Percentiles rank a stretch among this genome's conserved stretches.
These are phyloP conservation scores for Pseudozyma pruni DNA, from an alignment of 1,284 basidiomycete species.

Conservation along the genomic window DNA sequence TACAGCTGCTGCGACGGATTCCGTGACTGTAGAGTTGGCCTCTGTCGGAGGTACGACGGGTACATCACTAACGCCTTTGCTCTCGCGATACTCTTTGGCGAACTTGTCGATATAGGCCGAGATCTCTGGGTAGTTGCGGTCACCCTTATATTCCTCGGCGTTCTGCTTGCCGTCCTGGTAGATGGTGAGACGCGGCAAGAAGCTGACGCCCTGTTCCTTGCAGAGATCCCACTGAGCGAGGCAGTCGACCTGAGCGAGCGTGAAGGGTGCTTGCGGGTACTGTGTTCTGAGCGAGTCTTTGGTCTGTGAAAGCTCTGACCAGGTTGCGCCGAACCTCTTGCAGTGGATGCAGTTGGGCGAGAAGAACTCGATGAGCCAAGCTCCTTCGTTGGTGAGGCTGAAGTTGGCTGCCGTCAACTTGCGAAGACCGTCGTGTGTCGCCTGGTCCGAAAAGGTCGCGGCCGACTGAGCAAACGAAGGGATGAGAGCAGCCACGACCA, in stretches of 20 bases:
- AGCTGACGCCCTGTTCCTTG: constrained; percentile 50
- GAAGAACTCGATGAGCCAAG: constrained; percentile 66
- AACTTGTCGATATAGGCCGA: constrained; percentile 56
- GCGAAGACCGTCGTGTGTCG: constrained; percentile 47
- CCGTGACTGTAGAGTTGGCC: constrained; percentile 1
- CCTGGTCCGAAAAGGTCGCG: constrained; percentile 23
- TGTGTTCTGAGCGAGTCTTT: constrained; percentile 72
- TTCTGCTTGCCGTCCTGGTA: constrained; percentile 59
- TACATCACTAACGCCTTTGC: constrained; percentile 41
- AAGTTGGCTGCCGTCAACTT: constrained; percentile 59
- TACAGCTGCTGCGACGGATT: constrained; percentile 7
- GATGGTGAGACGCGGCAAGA: constrained; percentile 51
- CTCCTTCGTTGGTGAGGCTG: constrained; percentile 47
- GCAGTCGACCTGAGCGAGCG: constrained; percentile 65
- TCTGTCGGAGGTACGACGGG: constrained; percentile 9
- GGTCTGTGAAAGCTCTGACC: constrained; percentile 76
- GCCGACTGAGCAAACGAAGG: constrained; percentile 11
- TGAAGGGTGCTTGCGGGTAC: constrained; percentile 60
- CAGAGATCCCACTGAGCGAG: constrained; percentile 56
- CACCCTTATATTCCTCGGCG: constrained; percentile 43
- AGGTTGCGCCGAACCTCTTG: constrained; percentile 80
- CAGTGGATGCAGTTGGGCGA: constrained; percentile 83
- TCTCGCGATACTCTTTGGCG: constrained; percentile 43
- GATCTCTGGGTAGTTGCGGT: constrained; percentile 56
- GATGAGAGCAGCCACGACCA: constrained; percentile 6